Evolutionary conservation across 2,329 filamentous ascomycete genomes (phyloP).

Genomic region (Beauveria sp.): DNA sequence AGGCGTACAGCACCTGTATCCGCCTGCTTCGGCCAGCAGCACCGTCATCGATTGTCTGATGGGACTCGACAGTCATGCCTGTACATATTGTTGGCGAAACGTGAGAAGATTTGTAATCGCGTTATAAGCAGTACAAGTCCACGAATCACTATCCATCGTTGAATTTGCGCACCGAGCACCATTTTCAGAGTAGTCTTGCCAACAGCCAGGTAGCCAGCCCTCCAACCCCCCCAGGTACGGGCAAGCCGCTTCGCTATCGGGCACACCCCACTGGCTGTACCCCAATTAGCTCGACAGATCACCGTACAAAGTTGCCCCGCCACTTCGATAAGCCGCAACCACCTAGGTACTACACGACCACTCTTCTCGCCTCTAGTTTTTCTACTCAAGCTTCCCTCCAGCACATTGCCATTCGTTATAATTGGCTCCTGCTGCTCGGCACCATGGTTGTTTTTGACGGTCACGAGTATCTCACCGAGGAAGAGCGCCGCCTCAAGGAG

Average conservation of each 20-base stretch:
- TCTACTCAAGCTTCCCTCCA: not conserved
- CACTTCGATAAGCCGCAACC: slow-evolving; percentile 9
- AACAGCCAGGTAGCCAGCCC: not conserved
- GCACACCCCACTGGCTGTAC: not conserved
- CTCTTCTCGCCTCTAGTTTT: not conserved
- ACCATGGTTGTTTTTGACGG: slow-evolving; percentile 85
- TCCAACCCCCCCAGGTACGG: not conserved
- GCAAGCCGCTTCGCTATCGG: not conserved
- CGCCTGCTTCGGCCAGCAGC: not conserved
- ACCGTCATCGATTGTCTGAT: slow-evolving; percentile 4
- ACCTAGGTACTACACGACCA: not conserved
- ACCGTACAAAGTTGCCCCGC: slow-evolving; percentile 8
- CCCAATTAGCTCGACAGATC: slow-evolving; percentile 2
- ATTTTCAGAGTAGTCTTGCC: not conserved
- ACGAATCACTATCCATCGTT: not conserved
- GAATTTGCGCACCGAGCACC: not conserved
- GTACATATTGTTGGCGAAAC: not conserved
- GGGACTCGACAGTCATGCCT: not conserved
- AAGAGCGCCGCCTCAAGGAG: slow-evolving; percentile 83
- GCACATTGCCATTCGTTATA: not conserved
- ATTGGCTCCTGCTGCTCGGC: slow-evolving; percentile 6
- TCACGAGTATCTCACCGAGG: slow-evolving; percentile 78
- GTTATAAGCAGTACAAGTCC: not conserved
- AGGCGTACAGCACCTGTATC: too few species aligned
- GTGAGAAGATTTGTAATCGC: not conserved